Conservation (phyloP, 495 filamentous ascomycete species). For the Trichoderma virens region DNA sequence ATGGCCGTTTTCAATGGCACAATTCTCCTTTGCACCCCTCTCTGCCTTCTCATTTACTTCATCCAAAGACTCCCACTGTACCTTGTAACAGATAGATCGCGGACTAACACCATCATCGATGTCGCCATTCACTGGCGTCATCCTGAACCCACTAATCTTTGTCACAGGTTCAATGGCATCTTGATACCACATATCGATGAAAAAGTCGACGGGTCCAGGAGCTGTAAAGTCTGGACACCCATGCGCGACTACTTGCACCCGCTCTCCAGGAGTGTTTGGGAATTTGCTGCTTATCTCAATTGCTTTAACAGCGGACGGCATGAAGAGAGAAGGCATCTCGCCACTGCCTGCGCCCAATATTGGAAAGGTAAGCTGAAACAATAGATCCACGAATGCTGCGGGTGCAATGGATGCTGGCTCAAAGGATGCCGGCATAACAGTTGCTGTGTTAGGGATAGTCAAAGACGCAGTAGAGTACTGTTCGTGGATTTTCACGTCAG, state of each 20-base stretch:
- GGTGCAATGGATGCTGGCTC: constrained; percentile 36
- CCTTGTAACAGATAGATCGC: not conserved
- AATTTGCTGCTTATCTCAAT: constrained; percentile 21
- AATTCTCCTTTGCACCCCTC: not conserved
- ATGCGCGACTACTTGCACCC: constrained; percentile 24
- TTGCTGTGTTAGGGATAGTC: constrained; percentile 34
- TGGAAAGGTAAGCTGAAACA: constrained; percentile 26
- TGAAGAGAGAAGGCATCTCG: constrained; percentile 33
- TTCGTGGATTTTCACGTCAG: not conserved
- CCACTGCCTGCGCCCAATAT: constrained; percentile 36
- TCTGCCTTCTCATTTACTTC: not conserved
- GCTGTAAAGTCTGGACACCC: constrained; percentile 19
- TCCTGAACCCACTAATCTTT: not conserved
- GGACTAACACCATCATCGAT: not conserved
- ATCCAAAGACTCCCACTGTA: not conserved
- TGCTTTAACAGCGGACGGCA: constrained; percentile 34
- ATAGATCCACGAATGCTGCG: constrained; percentile 36
- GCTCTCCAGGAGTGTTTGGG: constrained; percentile 16
- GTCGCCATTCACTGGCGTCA: not conserved
- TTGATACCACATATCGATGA: not conserved
- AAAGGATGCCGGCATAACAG: constrained; percentile 36
- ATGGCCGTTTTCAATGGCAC: not conserved
- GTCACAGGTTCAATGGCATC: not conserved
- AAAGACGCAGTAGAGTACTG: constrained; percentile 12
- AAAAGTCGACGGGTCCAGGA: constrained; percentile 14